phyloP scores from a whole-genome alignment of 140 eudicot species.

The Oenanthe javanica region DNA sequence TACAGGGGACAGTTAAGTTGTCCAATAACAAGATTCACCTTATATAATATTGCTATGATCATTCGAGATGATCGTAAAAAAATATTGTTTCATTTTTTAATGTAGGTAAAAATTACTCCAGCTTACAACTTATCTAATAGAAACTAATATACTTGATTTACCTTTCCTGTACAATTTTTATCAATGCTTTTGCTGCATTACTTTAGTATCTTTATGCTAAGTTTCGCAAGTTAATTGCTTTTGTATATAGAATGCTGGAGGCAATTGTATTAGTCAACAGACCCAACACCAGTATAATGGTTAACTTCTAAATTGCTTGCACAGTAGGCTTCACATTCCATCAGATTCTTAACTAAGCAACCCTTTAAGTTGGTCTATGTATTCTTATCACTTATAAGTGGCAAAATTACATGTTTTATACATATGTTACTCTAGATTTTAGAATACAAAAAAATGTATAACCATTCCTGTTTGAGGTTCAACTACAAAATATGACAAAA shows the following conservation, averaged over 20 bases:
- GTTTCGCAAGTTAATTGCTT: neutral
- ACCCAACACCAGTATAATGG: neutral
- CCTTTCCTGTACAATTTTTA: neutral
- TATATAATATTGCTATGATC: neutral
- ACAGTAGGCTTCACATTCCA: no score
- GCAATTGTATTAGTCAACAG: neutral
- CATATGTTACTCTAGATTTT: no score
- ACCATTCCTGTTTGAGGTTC: no score
- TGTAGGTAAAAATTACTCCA: neutral
- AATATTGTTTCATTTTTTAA: no score
- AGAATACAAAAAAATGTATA: no score
- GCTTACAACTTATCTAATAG: neutral
- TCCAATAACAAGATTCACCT: no score
- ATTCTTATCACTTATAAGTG: no score
- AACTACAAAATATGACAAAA: no score
- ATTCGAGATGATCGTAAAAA: neutral
- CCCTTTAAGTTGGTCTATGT: no score
- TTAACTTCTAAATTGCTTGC: neutral
- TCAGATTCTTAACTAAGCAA: no score
- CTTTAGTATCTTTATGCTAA: neutral
- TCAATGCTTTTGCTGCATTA: neutral
- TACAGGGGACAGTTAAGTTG: no score
- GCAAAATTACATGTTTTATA: no score
- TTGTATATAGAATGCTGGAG: neutral
- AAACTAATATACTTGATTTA: neutral